Evolutionary conservation across 2,329 filamentous ascomycete species (phyloP), one percentile per base, ranked within the genome.

Genomic region (Trichoderma koningiopsis): DNA sequence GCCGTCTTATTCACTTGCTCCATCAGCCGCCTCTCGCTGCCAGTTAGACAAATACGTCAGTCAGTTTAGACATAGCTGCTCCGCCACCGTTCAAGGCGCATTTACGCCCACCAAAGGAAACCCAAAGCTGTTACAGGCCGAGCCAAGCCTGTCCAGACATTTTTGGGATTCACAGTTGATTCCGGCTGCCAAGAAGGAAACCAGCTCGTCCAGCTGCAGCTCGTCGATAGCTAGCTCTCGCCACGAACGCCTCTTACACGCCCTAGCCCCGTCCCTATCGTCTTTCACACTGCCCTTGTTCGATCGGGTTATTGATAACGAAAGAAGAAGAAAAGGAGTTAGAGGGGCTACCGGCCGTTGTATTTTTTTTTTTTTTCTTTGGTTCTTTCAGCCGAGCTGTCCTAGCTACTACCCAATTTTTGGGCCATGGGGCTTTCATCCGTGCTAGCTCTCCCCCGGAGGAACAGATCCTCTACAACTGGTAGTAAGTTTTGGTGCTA

Each of bases 381-480:
- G 56, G 43, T 59, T 55, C n/a, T 40, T 37, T 16, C 19, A 61
- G 13, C 59, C 33, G 22, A 67, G 40, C 64, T 59, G n/a, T 59
- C 33, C 47, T 56, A 67, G 64, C 16, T 52, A 29, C 27, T 33
- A 13, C 63, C 55, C 43, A 43, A 56, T 43, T 47, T 57, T 66
- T 29, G 55, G 52, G 64, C 55, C 22, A 67, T 69, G 68, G 61
- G 69, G 49, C 69, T 70, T 31, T 61, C 69, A 11, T 70, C 69
- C 10, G 69, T 70, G 49, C 58, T 70, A 43, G 55, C 65, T 35
- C 58, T 56, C 53, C 69, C 64, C 53, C 69, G 69, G 40, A 70
- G 69, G 61, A 67, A 52, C 47, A 64, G 61, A 64, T 53, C 69
- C 52, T 70, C 69, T 55, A 70, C 69, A 35, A 40, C 67, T 58